phyloP scores from a whole-genome alignment of 441 rosid genomes.

The Aleurites moluccanus region DNA sequence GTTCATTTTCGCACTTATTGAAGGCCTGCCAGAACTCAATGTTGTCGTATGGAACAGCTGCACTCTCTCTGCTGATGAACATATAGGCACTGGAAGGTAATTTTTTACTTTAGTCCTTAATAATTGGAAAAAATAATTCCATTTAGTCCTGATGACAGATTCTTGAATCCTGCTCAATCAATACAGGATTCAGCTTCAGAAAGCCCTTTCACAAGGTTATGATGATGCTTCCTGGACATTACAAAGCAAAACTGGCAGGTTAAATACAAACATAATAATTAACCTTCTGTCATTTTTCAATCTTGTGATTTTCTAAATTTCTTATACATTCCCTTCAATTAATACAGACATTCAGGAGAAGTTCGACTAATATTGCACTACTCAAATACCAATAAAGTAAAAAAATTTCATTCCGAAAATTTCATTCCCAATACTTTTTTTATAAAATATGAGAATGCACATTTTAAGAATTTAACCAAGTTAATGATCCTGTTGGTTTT shows the following conservation, averaged over 20 bases:
- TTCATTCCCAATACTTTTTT: background rate
- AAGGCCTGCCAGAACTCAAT: slow-evolving; percentile 48
- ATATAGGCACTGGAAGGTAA: slow-evolving; percentile 53
- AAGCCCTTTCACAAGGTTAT: slow-evolving; percentile 51
- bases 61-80: slow-evolving; percentile 46
- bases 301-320: background rate
- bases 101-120: background rate
- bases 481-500: background rate
- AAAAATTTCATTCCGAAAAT: background rate
- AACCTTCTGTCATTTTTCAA: background rate
- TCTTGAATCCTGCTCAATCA: background rate
- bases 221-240: slow-evolving; percentile 50
- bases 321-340: slow-evolving; percentile 10
- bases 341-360: slow-evolving; percentile 45
- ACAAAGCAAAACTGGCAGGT: slow-evolving; percentile 45
- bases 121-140: no score
- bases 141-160: no score
- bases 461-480: background rate
- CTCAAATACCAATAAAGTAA: slow-evolving; percentile 28
- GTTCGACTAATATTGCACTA: slow-evolving; percentile 42
- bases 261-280: background rate
- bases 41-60: slow-evolving; percentile 50
- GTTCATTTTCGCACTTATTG: slow-evolving; percentile 44
- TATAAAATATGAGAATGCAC: background rate
- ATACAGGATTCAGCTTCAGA: slow-evolving; percentile 47